These are phyloP conservation scores for Passalora sequoiae DNA, from an alignment of 2,329 filamentous ascomycete species.

Conservation along the genomic window DNA sequence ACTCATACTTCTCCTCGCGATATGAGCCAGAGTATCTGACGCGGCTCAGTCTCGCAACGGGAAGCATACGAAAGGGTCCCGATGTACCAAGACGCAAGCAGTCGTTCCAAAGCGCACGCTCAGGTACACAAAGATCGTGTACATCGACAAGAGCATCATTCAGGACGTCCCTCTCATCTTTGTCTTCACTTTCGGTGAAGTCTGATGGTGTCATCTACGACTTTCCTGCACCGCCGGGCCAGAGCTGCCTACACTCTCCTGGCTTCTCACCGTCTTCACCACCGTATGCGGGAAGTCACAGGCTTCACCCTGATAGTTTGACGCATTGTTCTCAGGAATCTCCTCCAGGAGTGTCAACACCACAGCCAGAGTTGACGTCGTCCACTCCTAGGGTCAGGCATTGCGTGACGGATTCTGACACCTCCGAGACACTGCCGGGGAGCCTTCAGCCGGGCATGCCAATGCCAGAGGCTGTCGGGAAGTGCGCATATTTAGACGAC, in stretches of 20 bases:
- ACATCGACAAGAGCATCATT: not conserved
- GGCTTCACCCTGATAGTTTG: not conserved
- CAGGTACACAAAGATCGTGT: not conserved
- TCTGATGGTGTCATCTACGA: not conserved
- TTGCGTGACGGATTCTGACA: not conserved
- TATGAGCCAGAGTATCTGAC: constrained; percentile 5
- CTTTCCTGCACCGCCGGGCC: not conserved
- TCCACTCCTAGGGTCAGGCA: not conserved
- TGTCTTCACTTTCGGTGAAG: not conserved
- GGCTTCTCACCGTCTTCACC: not conserved
- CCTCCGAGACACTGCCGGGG: constrained; percentile 1
- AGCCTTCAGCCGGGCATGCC: not conserved
- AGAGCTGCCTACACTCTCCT: not conserved
- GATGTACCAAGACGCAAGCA: not conserved
- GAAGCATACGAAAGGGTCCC: not conserved
- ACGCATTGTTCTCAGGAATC: not conserved
- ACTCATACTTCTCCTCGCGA: constrained; percentile 5
- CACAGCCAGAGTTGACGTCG: not conserved
- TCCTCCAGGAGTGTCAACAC: not conserved
- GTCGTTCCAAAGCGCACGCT: not conserved
- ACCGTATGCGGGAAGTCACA: not conserved
- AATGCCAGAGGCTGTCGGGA: not conserved
- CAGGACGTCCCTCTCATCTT: not conserved
- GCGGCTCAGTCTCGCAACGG: not conserved
- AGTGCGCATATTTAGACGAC: not conserved